phyloP scores from a whole-genome alignment of 192 early-diverging fungal genomes.

The Coemansia sp. region DNA sequence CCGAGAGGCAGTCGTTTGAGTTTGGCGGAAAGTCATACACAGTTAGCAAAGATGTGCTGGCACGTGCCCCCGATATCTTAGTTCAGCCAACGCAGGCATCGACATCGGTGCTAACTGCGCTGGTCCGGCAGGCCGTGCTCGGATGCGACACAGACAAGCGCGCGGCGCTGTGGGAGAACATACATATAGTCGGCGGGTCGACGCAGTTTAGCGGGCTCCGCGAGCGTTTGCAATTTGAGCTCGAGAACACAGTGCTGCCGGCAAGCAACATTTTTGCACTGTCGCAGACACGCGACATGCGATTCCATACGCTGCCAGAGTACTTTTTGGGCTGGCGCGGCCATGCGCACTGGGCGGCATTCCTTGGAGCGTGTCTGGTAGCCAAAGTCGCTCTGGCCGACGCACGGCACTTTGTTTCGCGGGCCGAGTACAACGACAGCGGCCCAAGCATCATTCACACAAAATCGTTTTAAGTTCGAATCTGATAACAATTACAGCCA shows the following conservation, averaged over 20 bases:
- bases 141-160: constrained; percentile 73
- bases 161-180: constrained; percentile 76
- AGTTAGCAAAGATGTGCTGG: constrained; percentile 18
- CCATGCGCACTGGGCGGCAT: constrained; percentile 64
- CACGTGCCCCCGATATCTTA: constrained; percentile 56
- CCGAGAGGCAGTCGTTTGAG: constrained; percentile 51
- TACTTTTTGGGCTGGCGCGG: constrained; percentile 81
- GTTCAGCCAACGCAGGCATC: constrained; percentile 61
- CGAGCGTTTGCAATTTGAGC: constrained; percentile 58
- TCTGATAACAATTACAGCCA: background rate
- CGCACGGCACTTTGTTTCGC: constrained; percentile 65
- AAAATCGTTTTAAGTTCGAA: constrained; percentile 46
- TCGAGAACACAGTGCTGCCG: constrained; percentile 66
- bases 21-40: constrained; percentile 59
- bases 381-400: constrained; percentile 79
- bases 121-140: constrained; percentile 62
- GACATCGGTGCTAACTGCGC: constrained; percentile 47
- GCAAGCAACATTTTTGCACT: constrained; percentile 83
- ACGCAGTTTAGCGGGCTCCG: constrained; percentile 54
- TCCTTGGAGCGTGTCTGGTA: constrained; percentile 81
- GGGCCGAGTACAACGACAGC: constrained; percentile 89
- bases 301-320: constrained; percentile 79
- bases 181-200: constrained; percentile 83
- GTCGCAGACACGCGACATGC: constrained; percentile 78
- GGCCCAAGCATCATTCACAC: constrained; percentile 78